phyloP scores from a whole-genome alignment of 2,329 filamentous ascomycete species.

The Corynespora cassiicola region DNA sequence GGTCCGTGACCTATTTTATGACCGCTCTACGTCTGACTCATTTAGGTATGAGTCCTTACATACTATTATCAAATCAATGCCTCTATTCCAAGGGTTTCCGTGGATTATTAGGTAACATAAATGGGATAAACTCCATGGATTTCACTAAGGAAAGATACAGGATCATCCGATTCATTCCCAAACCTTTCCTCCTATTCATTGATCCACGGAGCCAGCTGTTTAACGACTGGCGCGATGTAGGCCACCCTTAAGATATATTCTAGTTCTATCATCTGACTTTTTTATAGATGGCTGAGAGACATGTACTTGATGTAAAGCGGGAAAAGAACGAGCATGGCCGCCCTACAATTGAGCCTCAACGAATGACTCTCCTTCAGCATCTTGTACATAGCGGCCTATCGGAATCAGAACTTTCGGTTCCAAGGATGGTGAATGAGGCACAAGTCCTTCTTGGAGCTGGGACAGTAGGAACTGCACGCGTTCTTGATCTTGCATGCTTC shows the following conservation, averaged over 20 bases:
- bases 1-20: constrained; percentile 4
- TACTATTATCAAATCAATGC: constrained; percentile 12
- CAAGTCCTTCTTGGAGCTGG: constrained; percentile 22
- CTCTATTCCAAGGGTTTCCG: constrained; percentile 15
- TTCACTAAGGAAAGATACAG: constrained; percentile 7
- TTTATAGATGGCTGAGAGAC: constrained; percentile 1
- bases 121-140: background rate
- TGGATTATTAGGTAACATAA: constrained; percentile 10
- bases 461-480: constrained; percentile 11
- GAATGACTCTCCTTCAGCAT: too few relatives aligned
- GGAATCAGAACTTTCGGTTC: constrained; percentile 12
- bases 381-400: constrained; percentile 19
- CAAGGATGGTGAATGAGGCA: constrained; percentile 26
- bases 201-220: background rate
- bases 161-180: constrained; percentile 26
- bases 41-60: constrained; percentile 7
- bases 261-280: background rate
- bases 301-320: too few relatives aligned
- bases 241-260: too few relatives aligned
- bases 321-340: too few relatives aligned
- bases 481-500: constrained; percentile 6
- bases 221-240: background rate
- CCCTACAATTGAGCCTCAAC: too few relatives aligned
- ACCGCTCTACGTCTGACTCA: too few relatives aligned
- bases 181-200: constrained; percentile 16